Percentiles rank a stretch among this genome's conserved stretches.
phyloP scores from a whole-genome alignment of 2,329 filamentous ascomycete genomes.

The Neocucurbitaria cava region DNA sequence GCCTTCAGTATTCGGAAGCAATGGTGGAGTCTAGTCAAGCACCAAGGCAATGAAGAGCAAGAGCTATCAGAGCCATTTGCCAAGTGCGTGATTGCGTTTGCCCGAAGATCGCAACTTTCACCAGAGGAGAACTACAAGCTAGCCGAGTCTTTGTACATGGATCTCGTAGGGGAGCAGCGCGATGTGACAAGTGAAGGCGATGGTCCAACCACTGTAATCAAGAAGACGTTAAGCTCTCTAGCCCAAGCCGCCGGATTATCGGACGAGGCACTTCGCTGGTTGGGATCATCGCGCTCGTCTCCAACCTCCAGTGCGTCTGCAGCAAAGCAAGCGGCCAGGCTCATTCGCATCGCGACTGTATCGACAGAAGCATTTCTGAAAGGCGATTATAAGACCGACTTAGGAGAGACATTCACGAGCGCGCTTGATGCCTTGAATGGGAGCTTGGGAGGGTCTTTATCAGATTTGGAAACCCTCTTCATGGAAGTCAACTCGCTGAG shows the following conservation, averaged over 20 bases:
- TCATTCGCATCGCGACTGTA: slow-evolving; percentile 40
- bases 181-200: neutral
- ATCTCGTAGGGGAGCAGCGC: slow-evolving; percentile 21
- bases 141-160: slow-evolving; percentile 36
- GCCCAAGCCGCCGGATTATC: slow-evolving; percentile 43
- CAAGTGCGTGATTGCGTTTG: slow-evolving; percentile 68
- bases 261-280: slow-evolving; percentile 45
- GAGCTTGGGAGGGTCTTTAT: slow-evolving; percentile 38
- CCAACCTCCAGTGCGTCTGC: slow-evolving; percentile 22
- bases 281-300: slow-evolving; percentile 23
- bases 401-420: slow-evolving; percentile 24
- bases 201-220: slow-evolving; percentile 6
- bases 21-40: slow-evolving; percentile 70
- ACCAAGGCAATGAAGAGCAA: slow-evolving; percentile 66
- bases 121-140: slow-evolving; percentile 51
- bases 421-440: slow-evolving; percentile 38
- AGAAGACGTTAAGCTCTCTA: slow-evolving; percentile 38
- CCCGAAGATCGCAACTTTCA: slow-evolving; percentile 56
- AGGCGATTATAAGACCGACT: slow-evolving; percentile 15
- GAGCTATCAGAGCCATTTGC: slow-evolving; percentile 71
- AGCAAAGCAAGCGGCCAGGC: slow-evolving; percentile 31
- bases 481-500: slow-evolving; percentile 44
- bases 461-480: slow-evolving; percentile 46
- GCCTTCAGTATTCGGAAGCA: slow-evolving; percentile 67
- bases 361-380: slow-evolving; percentile 38